Conservation (phyloP, 805 yeast species). For the Lipomyces kockii region DNA sequence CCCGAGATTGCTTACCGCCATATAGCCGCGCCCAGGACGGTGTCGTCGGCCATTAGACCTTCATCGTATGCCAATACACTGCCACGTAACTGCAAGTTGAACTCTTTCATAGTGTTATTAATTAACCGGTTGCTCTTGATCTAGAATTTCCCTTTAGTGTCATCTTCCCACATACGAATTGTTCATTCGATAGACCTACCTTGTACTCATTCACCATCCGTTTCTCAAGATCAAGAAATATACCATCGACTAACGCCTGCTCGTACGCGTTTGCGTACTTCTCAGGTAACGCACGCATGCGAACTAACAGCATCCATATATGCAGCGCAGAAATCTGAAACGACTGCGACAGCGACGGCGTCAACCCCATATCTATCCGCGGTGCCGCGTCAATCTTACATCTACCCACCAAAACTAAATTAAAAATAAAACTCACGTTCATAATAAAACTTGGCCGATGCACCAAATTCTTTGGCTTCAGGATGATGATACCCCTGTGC, state of each 20-base stretch:
- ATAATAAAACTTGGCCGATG: conserved; percentile 81
- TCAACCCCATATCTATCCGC: conserved; percentile 64
- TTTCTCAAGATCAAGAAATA: conserved; percentile 86
- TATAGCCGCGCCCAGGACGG: conserved; percentile 50
- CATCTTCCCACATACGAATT: background rate
- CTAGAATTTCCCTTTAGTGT: background rate
- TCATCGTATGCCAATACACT: conserved; percentile 90
- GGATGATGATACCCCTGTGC: conserved; percentile 60
- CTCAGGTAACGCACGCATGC: conserved; percentile 96
- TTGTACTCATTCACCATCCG: conserved; percentile 86
- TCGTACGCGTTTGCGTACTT: conserved; percentile 88
- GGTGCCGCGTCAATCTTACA: background rate
- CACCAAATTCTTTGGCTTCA: conserved; percentile 68
- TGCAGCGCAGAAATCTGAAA: conserved; percentile 89
- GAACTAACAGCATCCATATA: conserved; percentile 88
- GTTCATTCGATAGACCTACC: background rate
- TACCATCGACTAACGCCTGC: conserved; percentile 85
- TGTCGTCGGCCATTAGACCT: conserved; percentile 76
- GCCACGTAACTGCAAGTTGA: conserved; percentile 88
- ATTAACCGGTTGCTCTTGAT: conserved; percentile 80
- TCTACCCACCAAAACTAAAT: too few species aligned
- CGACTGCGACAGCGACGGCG: conserved; percentile 93
- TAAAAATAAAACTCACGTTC: conserved; percentile 45
- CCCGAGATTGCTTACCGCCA: conserved; percentile 41
- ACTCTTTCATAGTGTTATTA: conserved; percentile 85